phyloP scores from a whole-genome alignment of 805 yeast species.

The Hyphopichia homilentoma region DNA sequence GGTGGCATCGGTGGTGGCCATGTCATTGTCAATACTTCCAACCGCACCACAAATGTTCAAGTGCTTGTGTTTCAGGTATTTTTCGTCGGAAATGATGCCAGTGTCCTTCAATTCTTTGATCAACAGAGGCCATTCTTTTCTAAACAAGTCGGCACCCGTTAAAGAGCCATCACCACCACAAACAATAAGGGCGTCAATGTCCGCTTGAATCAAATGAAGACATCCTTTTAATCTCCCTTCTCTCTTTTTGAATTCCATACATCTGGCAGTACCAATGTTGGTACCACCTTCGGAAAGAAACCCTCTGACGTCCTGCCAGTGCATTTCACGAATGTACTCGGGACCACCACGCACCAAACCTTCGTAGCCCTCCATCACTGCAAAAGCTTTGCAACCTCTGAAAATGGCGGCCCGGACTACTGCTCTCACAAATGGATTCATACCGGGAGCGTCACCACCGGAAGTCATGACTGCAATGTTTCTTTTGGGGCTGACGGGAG shows the following conservation, averaged over 20 bases:
- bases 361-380: constrained; percentile 90
- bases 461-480: constrained; percentile 95
- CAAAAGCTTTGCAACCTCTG: constrained; percentile 86
- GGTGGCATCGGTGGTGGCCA: constrained; percentile 95
- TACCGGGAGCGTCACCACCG: constrained; percentile 99
- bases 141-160: constrained; percentile 94
- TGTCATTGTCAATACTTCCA: constrained; percentile 97
- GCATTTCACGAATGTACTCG: constrained; percentile 64
- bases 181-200: constrained; percentile 92
- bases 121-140: constrained; percentile 92
- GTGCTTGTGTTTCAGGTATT: constrained; percentile 59
- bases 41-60: constrained; percentile 91
- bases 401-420: constrained; percentile 90
- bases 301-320: constrained; percentile 95
- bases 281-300: constrained; percentile 94
- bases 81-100: constrained; percentile 54
- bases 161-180: constrained; percentile 99
- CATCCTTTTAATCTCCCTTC: constrained; percentile 83
- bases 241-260: constrained; percentile 79
- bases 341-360: constrained; percentile 89
- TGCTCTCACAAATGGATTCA: constrained; percentile 95
- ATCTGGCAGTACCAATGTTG: constrained; percentile 92
- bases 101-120: constrained; percentile 63
- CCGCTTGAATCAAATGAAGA: constrained; percentile 75
- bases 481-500: constrained; percentile 27